phyloP scores from a whole-genome alignment of 192 early-diverging fungal species.

The Pecoramyces ruminantium region DNA sequence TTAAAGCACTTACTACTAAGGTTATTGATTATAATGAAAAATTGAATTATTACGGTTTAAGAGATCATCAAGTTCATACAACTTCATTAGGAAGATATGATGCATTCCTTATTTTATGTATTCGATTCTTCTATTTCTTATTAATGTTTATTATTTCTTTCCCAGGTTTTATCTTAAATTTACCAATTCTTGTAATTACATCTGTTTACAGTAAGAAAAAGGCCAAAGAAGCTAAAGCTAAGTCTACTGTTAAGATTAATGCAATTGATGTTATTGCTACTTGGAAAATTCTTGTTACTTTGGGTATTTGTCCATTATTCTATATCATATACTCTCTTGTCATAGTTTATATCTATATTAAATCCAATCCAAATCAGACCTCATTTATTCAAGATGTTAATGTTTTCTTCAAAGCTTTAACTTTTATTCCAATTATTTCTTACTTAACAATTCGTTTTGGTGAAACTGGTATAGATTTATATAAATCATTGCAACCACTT shows the following conservation, averaged over 20 bases:
- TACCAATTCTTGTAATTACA: background rate
- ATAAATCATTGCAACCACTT: slow-evolving; percentile 64
- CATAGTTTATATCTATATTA: slow-evolving; percentile 17
- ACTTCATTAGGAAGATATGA: slow-evolving; percentile 45
- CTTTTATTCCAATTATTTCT: slow-evolving; percentile 44
- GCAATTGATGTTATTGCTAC: slow-evolving; percentile 90
- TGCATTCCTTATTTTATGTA: slow-evolving; percentile 49
- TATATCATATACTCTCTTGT: slow-evolving; percentile 55
- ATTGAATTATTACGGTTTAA: slow-evolving; percentile 51
- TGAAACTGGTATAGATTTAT: slow-evolving; percentile 39
- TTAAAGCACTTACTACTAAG: slow-evolving; percentile 56
- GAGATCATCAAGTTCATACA: slow-evolving; percentile 55
- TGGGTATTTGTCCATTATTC: slow-evolving; percentile 55
- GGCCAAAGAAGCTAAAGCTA: slow-evolving; percentile 49
- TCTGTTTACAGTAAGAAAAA: background rate
- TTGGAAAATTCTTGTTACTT: slow-evolving; percentile 74
- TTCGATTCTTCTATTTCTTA: slow-evolving; percentile 48
- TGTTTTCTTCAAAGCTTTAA: slow-evolving; percentile 14
- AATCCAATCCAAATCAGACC: background rate
- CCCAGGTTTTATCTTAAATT: slow-evolving; percentile 49
- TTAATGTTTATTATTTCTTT: slow-evolving; percentile 60
- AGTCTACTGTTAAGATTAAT: slow-evolving; percentile 85
- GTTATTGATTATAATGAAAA: slow-evolving; percentile 75
- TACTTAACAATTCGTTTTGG: slow-evolving; percentile 59
- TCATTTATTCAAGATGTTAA: slow-evolving; percentile 9